Percentiles rank a stretch among this genome's conserved stretches.
Evolutionary conservation across 306 rosid species (phyloP).

Genomic region (Rosa chinensis): DNA sequence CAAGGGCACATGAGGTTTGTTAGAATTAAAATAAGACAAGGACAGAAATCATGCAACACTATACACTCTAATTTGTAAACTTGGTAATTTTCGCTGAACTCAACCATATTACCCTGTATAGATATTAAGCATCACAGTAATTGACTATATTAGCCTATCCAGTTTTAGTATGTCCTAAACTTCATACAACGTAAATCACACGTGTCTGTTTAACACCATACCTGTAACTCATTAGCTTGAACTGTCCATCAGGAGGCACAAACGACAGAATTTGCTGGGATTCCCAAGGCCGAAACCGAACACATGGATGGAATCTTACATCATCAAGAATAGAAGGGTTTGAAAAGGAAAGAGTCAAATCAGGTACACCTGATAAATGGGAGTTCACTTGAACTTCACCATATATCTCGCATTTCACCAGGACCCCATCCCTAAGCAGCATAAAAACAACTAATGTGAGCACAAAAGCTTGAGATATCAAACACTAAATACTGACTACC

Average conservation of each 20-base stretch:
- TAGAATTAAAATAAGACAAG: constrained; percentile 3
- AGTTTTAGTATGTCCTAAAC: not conserved
- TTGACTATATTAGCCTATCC: not conserved
- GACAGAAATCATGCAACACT: not conserved
- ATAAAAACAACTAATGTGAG: constrained; percentile 1
- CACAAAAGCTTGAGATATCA: constrained; percentile 10
- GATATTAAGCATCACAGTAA: not conserved
- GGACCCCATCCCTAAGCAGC: constrained; percentile 70
- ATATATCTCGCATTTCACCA: constrained; percentile 83
- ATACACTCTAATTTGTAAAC: not conserved
- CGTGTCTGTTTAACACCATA: constrained; percentile 19
- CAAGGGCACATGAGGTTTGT: constrained; percentile 14
- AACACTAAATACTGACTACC: not conserved
- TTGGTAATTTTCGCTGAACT: not conserved
- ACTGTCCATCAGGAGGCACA: constrained; percentile 96
- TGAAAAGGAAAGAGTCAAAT: constrained; percentile 79
- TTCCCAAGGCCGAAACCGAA: constrained; percentile 90
- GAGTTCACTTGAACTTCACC: constrained; percentile 96
- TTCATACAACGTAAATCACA: not conserved
- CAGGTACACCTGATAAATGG: constrained; percentile 89
- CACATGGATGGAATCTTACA: constrained; percentile 93
- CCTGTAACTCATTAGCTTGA: constrained; percentile 97
- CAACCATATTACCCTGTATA: not conserved
- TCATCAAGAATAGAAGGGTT: constrained; percentile 86
- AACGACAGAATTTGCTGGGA: constrained; percentile 83